Evolutionary conservation across 805 yeast species (phyloP), one percentile per base, ranked within the genome.

Genomic region (Candida qinlingensis): DNA sequence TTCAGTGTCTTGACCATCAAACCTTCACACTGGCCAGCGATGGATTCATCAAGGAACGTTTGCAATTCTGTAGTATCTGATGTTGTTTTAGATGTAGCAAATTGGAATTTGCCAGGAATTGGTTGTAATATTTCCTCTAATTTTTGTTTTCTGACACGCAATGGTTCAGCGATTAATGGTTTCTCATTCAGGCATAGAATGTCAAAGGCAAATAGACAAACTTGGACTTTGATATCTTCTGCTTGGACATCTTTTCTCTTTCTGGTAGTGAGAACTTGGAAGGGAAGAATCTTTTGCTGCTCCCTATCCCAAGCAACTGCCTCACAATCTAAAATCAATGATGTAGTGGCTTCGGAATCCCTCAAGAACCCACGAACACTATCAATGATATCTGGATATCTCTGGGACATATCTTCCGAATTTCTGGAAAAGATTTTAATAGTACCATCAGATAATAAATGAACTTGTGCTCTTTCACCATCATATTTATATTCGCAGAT

Each of bases 401-500:
- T 72, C 62, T 87, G 89, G 0, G 96, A 85, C 99, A 94, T 94
- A 65, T 94, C 92, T 69, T 94, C 99, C 45, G 96, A 88, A 66
- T 92, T 94, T 67, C 99, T 79, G 3, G 97, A 91, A 65, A 88
- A 94, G 10, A 94, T 85, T 47, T 78, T 74, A 57, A 89, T 83
- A 9, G 75, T 67, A 2, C 94, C 92, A 57, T 76, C 76, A 0
- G 74, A 66, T 11, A 87, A 65, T 30, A 85, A 66, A 66, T 94
- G 99, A 9, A 94, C 84, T 64, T 94, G 99, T 0, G 98, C 98
- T 58, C 99, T 78, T 68, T 94, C 99, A 41, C 99, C 99, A 64
- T 94, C 99, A 61, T 94, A 94, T 62, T 94, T 94, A 69, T 91
- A 94, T 64, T 94, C 99, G 65, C 97, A 92, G 0, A 97, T 91